Percentiles rank a stretch among this genome's conserved stretches.
These are phyloP conservation scores for Chytriomyces sp. DNA, from an alignment of 192 early-diverging fungal genomes.

Conservation along the genomic window DNA sequence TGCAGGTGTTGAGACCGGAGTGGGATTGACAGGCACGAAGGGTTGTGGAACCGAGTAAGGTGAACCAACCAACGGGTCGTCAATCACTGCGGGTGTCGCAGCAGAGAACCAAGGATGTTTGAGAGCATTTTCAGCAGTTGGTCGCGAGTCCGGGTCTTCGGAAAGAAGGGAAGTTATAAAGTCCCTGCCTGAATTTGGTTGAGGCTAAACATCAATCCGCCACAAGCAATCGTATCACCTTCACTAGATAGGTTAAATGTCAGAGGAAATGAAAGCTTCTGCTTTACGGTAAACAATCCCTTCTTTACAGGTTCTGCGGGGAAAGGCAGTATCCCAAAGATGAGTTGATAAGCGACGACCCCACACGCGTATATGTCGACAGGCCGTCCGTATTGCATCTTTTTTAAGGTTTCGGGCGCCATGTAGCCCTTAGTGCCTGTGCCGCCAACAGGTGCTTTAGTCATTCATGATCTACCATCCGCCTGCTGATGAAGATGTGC, in stretches of 20 bases:
- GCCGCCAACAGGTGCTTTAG: slow-evolving; percentile 2
- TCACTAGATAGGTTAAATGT: slow-evolving; percentile 3
- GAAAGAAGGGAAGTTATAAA: slow-evolving; percentile 6
- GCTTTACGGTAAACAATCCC: slow-evolving; percentile 1
- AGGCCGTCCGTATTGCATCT: slow-evolving; percentile 27
- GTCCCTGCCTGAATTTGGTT: not conserved
- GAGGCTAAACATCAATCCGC: not conserved
- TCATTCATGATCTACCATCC: too few relatives aligned
- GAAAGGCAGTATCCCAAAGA: slow-evolving; percentile 26
- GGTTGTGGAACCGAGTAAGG: not conserved
- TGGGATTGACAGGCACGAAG: not conserved
- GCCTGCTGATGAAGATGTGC: too few relatives aligned
- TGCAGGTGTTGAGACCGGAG: too few relatives aligned
- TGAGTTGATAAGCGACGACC: slow-evolving; percentile 18
- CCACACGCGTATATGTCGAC: slow-evolving; percentile 38
- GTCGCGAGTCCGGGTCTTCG: slow-evolving; percentile 17
- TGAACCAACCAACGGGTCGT: not conserved
- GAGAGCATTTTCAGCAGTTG: slow-evolving; percentile 23
- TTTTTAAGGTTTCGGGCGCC: slow-evolving; percentile 39
- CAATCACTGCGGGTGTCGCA: not conserved
- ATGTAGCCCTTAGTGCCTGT: slow-evolving; percentile 13
- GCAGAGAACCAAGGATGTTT: slow-evolving; percentile 25
- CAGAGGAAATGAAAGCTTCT: slow-evolving; percentile 24
- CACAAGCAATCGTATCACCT: slow-evolving; percentile 6
- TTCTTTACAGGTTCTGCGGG: not conserved